These are phyloP conservation scores for Dendrobium chrysotoxum DNA, from an alignment of 106 monocot species.

Conservation along the genomic window DNA sequence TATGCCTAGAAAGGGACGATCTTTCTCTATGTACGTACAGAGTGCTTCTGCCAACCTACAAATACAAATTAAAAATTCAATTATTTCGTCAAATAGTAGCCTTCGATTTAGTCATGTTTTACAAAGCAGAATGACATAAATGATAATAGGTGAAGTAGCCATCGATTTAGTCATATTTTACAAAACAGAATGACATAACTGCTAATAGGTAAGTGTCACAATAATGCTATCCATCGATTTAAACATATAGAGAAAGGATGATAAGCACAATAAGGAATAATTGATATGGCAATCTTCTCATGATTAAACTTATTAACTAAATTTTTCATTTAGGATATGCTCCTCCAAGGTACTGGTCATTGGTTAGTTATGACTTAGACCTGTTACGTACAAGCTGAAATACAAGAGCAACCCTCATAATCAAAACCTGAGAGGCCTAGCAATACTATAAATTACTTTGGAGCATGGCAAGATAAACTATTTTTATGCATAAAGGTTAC, in stretches of 20 bases:
- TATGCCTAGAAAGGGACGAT: slow-evolving; percentile 86
- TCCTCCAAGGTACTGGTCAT: neutral
- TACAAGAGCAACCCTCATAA: neutral
- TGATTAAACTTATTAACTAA: neutral
- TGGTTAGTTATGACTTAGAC: neutral
- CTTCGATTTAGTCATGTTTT: neutral
- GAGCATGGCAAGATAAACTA: neutral
- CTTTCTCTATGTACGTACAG: slow-evolving; percentile 53
- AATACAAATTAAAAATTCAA: neutral
- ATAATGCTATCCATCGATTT: neutral
- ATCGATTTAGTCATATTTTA: neutral
- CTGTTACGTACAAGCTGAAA: neutral
- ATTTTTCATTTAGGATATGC: neutral
- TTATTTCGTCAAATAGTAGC: too few relatives aligned
- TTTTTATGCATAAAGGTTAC: neutral
- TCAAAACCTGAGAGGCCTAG: neutral
- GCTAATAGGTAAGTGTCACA: neutral
- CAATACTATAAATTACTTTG: neutral
- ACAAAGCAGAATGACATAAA: neutral
- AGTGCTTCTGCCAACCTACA: slow-evolving; percentile 81
- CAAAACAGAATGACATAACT: neutral
- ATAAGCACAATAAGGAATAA: neutral
- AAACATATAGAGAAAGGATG: neutral
- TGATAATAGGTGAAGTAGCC: neutral
- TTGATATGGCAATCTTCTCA: neutral